phyloP scores from a whole-genome alignment of 2,329 filamentous ascomycete genomes.

The Neonectria hederae region DNA sequence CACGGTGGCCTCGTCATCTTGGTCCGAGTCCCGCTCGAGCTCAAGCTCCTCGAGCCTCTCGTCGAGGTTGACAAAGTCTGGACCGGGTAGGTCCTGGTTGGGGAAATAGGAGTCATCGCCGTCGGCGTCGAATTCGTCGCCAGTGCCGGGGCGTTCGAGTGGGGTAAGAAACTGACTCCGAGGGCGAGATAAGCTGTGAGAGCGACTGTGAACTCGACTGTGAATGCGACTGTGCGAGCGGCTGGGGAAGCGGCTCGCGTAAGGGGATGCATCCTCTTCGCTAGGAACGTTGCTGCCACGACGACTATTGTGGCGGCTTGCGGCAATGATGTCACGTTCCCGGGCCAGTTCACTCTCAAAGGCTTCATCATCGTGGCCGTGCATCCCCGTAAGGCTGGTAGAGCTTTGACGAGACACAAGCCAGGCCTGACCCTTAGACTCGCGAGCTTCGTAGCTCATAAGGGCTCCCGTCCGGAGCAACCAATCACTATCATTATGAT shows the following conservation, averaged over 20 bases:
- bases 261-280: constrained; percentile 48
- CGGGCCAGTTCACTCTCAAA: constrained; percentile 62
- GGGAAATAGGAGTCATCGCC: constrained; percentile 38
- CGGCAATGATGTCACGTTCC: constrained; percentile 54
- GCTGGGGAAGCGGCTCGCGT: constrained; percentile 60
- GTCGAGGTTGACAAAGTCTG: constrained; percentile 71
- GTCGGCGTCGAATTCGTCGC: constrained; percentile 47
- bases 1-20: constrained; percentile 68
- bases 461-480: constrained; percentile 70
- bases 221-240: constrained; percentile 57
- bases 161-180: constrained; percentile 57
- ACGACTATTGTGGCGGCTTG: constrained; percentile 59
- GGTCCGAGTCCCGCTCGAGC: constrained; percentile 59
- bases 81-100: constrained; percentile 53
- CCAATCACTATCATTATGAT: constrained; percentile 69
- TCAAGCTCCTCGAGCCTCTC: constrained; percentile 65
- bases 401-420: constrained; percentile 72
- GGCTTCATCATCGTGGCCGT: constrained; percentile 62
- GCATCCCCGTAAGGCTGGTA: constrained; percentile 65
- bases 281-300: constrained; percentile 55
- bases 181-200: constrained; percentile 47
- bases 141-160: constrained; percentile 49
- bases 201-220: constrained; percentile 60
- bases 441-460: constrained; percentile 69
- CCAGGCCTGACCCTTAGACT: constrained; percentile 76